Percentiles rank a stretch among this genome's conserved stretches.
These are phyloP conservation scores for Coniferiporia sulphurascens DNA, from an alignment of 1,284 basidiomycete genomes.

Conservation along the genomic window DNA sequence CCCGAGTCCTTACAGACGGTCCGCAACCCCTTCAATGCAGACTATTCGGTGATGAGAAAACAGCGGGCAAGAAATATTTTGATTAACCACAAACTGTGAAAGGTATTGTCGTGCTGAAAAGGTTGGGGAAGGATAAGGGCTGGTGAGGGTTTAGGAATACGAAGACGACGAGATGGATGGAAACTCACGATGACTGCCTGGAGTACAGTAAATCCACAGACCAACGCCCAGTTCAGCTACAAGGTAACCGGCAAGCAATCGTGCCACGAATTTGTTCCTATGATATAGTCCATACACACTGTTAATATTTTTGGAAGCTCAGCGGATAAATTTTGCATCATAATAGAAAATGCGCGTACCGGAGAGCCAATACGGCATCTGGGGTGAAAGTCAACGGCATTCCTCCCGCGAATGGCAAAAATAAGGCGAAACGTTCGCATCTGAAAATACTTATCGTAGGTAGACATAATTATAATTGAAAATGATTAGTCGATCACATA, in stretches of 20 bases:
- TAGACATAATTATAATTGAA: not conserved
- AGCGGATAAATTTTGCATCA: not conserved
- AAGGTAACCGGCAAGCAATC: not conserved
- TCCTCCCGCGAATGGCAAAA: not conserved
- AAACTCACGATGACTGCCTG: slow-evolving; percentile 3
- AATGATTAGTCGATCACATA: not conserved
- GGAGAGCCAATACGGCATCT: not conserved
- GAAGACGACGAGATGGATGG: not conserved
- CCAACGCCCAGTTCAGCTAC: not conserved
- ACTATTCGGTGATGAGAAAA: not conserved
- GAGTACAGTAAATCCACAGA: slow-evolving; percentile 2
- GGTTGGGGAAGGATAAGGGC: not conserved
- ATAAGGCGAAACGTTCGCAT: not conserved
- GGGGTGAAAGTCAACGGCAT: not conserved
- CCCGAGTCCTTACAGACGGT: not conserved
- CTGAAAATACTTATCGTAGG: not conserved
- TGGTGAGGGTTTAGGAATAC: not conserved
- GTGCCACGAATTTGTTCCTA: not conserved
- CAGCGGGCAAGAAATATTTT: not conserved
- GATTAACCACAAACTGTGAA: slow-evolving; percentile 1
- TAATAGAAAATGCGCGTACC: not conserved
- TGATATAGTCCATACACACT: slow-evolving; percentile 3
- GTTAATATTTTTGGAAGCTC: not conserved
- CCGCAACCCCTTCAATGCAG: slow-evolving; percentile 2
- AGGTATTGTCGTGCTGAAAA: not conserved